These are phyloP conservation scores for Graphilbum ipis-grandicollis DNA, from an alignment of 2,329 filamentous ascomycete species.

Conservation along the genomic window DNA sequence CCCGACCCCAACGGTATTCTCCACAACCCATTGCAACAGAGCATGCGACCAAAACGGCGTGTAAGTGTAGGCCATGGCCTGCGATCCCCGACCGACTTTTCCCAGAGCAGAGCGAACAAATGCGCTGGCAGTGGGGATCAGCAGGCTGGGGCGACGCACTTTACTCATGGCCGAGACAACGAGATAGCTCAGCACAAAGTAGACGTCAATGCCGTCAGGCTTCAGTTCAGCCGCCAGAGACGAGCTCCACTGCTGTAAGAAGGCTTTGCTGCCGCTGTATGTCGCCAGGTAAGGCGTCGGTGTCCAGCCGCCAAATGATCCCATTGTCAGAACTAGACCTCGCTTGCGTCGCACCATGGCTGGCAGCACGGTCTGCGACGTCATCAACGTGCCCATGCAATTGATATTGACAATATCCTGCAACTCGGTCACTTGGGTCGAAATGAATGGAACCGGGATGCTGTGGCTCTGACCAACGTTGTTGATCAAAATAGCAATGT, in stretches of 20 bases:
- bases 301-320: conserved; percentile 83
- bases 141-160: conserved; percentile 58
- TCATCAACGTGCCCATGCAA: conserved; percentile 74
- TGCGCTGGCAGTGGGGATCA: conserved; percentile 64
- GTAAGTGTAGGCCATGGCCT: conserved; percentile 65
- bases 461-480: conserved; percentile 91
- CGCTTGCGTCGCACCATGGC: conserved; percentile 70
- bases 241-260: conserved; percentile 90
- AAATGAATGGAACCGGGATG: conserved; percentile 77
- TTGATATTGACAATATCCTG: conserved; percentile 89
- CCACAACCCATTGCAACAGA: conserved; percentile 69
- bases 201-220: conserved; percentile 67
- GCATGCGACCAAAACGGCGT: conserved; percentile 91
- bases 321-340: conserved; percentile 91
- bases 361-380: conserved; percentile 72
- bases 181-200: conserved; percentile 81
- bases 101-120: conserved; percentile 67
- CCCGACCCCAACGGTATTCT: conserved; percentile 35
- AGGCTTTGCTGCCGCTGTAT: conserved; percentile 95
- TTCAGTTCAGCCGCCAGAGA: conserved; percentile 71
- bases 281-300: conserved; percentile 87
- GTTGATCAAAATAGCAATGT: conserved; percentile 81
- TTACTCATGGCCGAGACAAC: conserved; percentile 97
- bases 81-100: conserved; percentile 73
- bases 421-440: conserved; percentile 66